phyloP scores from a whole-genome alignment of 148 eudicot species.

The Spergularia marina region DNA sequence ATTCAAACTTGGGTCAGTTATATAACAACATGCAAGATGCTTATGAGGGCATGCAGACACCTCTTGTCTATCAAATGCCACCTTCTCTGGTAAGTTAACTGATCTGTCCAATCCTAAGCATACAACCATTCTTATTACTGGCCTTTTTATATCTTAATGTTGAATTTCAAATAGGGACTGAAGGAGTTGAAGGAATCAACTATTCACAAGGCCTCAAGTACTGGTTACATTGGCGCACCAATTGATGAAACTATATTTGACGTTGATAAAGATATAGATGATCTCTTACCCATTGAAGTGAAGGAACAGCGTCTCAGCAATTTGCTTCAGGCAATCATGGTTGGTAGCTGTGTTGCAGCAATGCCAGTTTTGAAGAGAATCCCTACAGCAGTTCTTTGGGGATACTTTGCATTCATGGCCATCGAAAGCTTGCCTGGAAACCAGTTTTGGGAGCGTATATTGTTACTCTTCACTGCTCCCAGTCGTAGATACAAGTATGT shows the following conservation, averaged over 20 bases:
- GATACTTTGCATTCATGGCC: constrained; percentile 99
- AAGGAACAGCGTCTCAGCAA: constrained; percentile 97
- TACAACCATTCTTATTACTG: background rate
- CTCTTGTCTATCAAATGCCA: constrained; percentile 83
- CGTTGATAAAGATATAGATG: constrained; percentile 89
- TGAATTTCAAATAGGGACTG: constrained; percentile 53
- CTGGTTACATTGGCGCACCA: constrained; percentile 73
- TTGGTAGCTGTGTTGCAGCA: constrained; percentile 86
- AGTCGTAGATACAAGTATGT: constrained; percentile 87
- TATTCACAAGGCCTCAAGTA: constrained; percentile 62
- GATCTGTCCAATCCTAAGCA: constrained; percentile 5
- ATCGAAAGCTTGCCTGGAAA: constrained; percentile 98
- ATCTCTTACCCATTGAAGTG: constrained; percentile 89
- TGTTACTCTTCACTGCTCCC: constrained; percentile 90
- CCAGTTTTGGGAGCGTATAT: constrained; percentile 93
- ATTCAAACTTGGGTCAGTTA: constrained; percentile 68
- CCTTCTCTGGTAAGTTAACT: constrained; percentile 55
- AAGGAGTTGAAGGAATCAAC: constrained; percentile 95
- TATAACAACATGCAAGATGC: constrained; percentile 83
- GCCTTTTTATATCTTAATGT: constrained; percentile 8
- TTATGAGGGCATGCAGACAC: constrained; percentile 89
- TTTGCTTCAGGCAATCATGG: constrained; percentile 87
- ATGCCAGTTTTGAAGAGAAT: constrained; percentile 92
- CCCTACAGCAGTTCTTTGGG: constrained; percentile 98
- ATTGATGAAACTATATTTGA: constrained; percentile 89